These are phyloP conservation scores for Phalaenopsis equestris DNA, from an alignment of 106 monocot genomes.

Conservation along the genomic window DNA sequence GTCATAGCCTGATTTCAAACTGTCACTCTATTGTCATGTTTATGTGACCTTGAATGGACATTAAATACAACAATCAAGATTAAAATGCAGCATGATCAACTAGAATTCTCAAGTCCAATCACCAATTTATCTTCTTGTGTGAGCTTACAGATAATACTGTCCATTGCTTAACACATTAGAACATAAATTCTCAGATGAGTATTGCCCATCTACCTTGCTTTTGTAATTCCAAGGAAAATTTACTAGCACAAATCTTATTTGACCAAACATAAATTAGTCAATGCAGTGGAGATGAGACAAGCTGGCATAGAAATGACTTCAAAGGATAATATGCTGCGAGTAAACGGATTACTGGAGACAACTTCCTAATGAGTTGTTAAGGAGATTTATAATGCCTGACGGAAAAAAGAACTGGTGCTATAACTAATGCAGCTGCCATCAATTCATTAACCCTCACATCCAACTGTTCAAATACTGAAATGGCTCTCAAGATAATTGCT, in stretches of 20 bases:
- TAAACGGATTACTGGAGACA: too few species aligned
- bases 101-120: background rate
- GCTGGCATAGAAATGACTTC: background rate
- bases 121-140: background rate
- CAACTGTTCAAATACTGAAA: background rate
- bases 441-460: background rate
- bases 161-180: background rate
- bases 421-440: background rate
- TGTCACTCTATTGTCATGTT: background rate
- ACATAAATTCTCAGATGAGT: background rate
- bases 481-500: too few species aligned
- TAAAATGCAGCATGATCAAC: background rate
- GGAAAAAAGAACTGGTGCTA: background rate
- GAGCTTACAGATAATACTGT: background rate
- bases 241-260: too few species aligned
- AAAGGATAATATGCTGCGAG: background rate
- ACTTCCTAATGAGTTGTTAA: background rate
- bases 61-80: background rate
- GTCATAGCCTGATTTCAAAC: background rate
- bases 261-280: background rate
- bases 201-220: background rate
- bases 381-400: background rate
- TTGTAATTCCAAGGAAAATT: background rate
- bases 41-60: background rate
- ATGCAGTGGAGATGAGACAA: background rate